Conservation (phyloP, 495 filamentous ascomycete genomes). For the Astrothelium macrocarpum region DNA sequence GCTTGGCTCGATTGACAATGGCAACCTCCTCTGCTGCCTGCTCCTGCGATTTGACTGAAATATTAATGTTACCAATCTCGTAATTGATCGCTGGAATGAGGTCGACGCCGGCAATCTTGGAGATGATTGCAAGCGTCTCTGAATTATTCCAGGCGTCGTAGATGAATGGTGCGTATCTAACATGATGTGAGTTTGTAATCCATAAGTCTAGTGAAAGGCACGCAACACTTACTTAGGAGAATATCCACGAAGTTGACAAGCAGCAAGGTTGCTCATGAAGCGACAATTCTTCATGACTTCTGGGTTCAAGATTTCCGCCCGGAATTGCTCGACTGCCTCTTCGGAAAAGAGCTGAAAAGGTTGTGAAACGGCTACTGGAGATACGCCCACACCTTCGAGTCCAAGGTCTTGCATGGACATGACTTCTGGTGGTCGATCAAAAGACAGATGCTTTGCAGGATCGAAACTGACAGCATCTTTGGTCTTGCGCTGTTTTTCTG, state of each 20-base stretch:
- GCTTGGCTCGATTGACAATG: slow-evolving; percentile 30
- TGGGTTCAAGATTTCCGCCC: slow-evolving; percentile 52
- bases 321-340: slow-evolving; percentile 56
- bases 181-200: slow-evolving; percentile 5
- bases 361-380: slow-evolving; percentile 58
- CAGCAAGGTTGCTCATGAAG: slow-evolving; percentile 54
- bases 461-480: slow-evolving; percentile 30
- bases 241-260: slow-evolving; percentile 59
- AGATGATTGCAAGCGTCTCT: slow-evolving; percentile 53
- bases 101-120: slow-evolving; percentile 64
- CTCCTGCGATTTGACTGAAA: slow-evolving; percentile 49
- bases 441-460: slow-evolving; percentile 47
- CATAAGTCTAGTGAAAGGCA: not conserved
- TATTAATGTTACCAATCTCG: slow-evolving; percentile 66
- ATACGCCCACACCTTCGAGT: slow-evolving; percentile 49
- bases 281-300: slow-evolving; percentile 57
- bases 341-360: slow-evolving; percentile 63
- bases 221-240: slow-evolving; percentile 47
- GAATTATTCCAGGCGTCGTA: slow-evolving; percentile 63
- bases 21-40: slow-evolving; percentile 42
- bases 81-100: slow-evolving; percentile 61
- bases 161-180: slow-evolving; percentile 53
- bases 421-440: slow-evolving; percentile 41
- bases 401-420: slow-evolving; percentile 54
- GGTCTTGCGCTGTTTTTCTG: slow-evolving; percentile 11